Base-by-base conservation (phyloP, 345 rosid species). In the Theobroma cacao region DNA sequence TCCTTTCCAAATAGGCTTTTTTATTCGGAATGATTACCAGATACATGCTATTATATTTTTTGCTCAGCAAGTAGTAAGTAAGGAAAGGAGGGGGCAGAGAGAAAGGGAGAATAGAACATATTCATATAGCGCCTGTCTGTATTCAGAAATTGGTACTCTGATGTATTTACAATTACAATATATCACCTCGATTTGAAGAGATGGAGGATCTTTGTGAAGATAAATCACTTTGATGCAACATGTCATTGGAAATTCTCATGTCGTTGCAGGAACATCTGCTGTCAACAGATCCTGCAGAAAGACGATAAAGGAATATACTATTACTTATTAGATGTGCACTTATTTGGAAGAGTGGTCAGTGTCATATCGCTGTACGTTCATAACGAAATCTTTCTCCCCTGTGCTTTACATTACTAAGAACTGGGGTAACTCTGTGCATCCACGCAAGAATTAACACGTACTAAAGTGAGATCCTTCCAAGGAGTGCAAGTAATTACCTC, bases 401-500 rank as follows among this genome's bases (percentile, higher is more conserved):
- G 40, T 9, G 3, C 53, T 74, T 58, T 55, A 58, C 64, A 58
- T 58, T 36, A 9, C 15, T 26, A 34, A 58, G 24, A 26, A 40
- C 36, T 40, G 7, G 24, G 30, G 24, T 33, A 59, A 7, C 50
- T 56, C 4, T 4, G 30, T 56, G 66, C 56, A 34, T 26, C 64
- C 26, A 40, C 15, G 14, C 71, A 75, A 63, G 28, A 71, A 65
- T 55, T 56, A 41, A 50, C 55, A 61, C 36, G 64, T 66, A 50
- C 7, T 26, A 55, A 53, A 41, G 43, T 43, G 71, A 75, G 24
- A 84, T 33, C 59, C 45, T 34, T 47, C 12, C 34, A 22, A n/a
- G n/a, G n/a, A n/a, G n/a, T 69, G 22, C 7, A 50, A 76, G 72
- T 45, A 55, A 64, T 75, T 58, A 87, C 93, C 90, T 77, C 67